phyloP scores from a whole-genome alignment of 345 rosid species.

The Cardamine chenopodiifolia region DNA sequence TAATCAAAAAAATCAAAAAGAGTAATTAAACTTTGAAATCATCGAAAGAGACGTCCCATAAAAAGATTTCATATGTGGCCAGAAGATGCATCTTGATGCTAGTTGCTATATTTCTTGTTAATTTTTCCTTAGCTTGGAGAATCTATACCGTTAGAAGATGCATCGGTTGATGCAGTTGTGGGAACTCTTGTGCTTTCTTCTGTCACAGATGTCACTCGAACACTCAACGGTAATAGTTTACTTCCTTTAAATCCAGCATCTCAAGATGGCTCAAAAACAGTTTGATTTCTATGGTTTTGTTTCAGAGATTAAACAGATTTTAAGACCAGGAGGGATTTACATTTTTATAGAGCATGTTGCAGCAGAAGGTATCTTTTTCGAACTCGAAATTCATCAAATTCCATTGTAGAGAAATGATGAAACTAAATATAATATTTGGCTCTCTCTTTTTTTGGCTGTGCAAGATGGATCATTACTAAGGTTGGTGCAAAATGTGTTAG shows the following conservation, averaged over 20 bases:
- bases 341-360: slow-evolving; percentile 88
- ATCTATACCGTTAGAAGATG: slow-evolving; percentile 69
- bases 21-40: slow-evolving; percentile 3
- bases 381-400: neutral
- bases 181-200: slow-evolving; percentile 92
- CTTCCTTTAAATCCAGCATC: neutral
- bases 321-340: slow-evolving; percentile 79
- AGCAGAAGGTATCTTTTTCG: slow-evolving; percentile 59
- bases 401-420: neutral
- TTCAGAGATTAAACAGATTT: slow-evolving; percentile 74
- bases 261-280: neutral
- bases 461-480: slow-evolving; percentile 77
- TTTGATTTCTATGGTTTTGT: neutral
- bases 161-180: slow-evolving; percentile 80
- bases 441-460: neutral
- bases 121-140: slow-evolving; percentile 62
- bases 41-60: neutral
- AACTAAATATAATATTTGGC: neutral
- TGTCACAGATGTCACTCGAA: slow-evolving; percentile 57
- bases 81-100: neutral
- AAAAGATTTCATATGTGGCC: slow-evolving; percentile 21
- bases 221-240: slow-evolving; percentile 58
- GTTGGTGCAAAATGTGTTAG: slow-evolving; percentile 57
- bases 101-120: slow-evolving; percentile 4
- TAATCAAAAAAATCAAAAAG: neutral